Evolutionary conservation across 2,329 filamentous ascomycete genomes (phyloP), one percentile per base, ranked within the genome.

Genomic region (Alternaria novae-zelandiae): DNA sequence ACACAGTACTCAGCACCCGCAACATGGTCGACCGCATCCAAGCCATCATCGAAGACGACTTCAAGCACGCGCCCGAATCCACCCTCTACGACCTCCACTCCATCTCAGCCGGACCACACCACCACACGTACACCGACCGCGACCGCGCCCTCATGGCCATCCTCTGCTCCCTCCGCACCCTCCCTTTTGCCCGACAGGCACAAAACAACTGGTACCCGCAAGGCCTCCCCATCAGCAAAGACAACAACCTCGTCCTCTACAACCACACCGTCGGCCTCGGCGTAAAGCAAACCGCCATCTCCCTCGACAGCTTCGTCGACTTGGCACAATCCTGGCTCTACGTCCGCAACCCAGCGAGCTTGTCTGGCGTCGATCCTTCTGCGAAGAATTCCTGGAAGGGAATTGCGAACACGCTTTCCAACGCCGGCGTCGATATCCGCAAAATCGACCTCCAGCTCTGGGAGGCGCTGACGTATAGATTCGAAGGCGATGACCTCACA

Each of bases 61-160:
- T 32, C 5, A 10, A 20, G 2, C 54, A 41, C 2, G 15, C 57
- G 4, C n/a, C 43, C 3, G 15, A 53, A 1, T n/a, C 43, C 20
- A 11, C 51, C n/a, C 32, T 25, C 2, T 43, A n/a, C 20, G 11
- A 44, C 23, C 6, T 15, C 8, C 23, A 32, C 11, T 17, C 13
- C 11, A 20, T 46, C n/a, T 63, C 49, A 8, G 13, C 44, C 3
- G 54, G 36, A 3, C 30, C 17, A 6, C 41, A 41, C 4, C 41
- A 41, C 4, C 41, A 21, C 41, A 13, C 30, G 9, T 63, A 60
- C 21, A 59, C 50, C 3, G 10, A 23, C 13, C 41, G 36, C 6
- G 61, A 63, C 45, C 41, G 46, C 12, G 51, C 61, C 7, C 50
- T 63, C 6, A 32, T 63, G 25, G 61, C 57, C 15, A 51, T 63